Conservation (phyloP, 1,284 basidiomycete species). For the Ceratobasidium sp. region DNA sequence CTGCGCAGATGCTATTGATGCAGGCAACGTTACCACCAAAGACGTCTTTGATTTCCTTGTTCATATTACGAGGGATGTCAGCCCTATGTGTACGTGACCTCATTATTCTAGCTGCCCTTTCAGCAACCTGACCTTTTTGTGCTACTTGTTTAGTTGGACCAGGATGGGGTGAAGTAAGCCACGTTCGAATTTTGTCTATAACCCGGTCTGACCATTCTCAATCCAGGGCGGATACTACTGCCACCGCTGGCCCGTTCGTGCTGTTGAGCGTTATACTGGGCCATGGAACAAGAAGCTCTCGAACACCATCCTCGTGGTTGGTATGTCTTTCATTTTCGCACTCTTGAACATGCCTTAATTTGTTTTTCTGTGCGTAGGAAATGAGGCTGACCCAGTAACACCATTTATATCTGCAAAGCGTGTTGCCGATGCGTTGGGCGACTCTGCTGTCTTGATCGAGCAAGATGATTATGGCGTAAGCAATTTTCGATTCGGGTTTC, state of each 20-base stretch:
- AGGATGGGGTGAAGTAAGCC: conserved; percentile 5
- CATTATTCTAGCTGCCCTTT: too few relatives aligned
- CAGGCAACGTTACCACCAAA: conserved; percentile 32
- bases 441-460: conserved; percentile 25
- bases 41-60: conserved; percentile 38
- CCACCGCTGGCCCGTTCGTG: conserved; percentile 33
- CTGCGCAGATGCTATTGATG: conserved; percentile 41
- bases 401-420: conserved; percentile 28
- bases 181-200: too few relatives aligned
- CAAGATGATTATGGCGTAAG: conserved; percentile 39
- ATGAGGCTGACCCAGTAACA: conserved; percentile 40
- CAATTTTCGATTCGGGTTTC: neutral
- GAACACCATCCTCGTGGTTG: conserved; percentile 42
- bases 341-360: neutral
- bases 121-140: too few relatives aligned
- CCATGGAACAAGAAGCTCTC: conserved; percentile 36
- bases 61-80: conserved; percentile 5
- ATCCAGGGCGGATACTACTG: conserved; percentile 9
- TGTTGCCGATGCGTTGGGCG: conserved; percentile 13
- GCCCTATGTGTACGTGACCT: conserved; percentile 31
- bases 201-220: too few relatives aligned
- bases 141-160: conserved; percentile 8
- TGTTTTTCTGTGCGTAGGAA: neutral
- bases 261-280: conserved; percentile 36
- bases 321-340: neutral